Base-by-base conservation (phyloP, 2,329 filamentous ascomycete genomes). In the Ophiostoma sp. region DNA sequence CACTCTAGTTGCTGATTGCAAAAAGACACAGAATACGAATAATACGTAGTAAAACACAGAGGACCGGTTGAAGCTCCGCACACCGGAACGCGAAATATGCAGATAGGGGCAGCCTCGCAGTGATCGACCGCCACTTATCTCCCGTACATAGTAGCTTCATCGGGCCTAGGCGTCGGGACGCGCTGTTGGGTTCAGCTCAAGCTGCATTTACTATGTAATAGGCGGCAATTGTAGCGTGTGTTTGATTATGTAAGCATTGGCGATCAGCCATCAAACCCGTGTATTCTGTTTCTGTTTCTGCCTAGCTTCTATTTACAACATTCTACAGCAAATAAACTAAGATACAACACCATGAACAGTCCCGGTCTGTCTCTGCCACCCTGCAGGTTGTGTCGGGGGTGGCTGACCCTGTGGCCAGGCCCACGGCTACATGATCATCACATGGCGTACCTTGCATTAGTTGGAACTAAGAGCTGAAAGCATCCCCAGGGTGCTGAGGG, bases 71-170 rank as follows among this genome's bases (percentile, higher is more conserved):
- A 13, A 57, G 52, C 52, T 57, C 52, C n/a, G 44, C 44, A 48
- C 44, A 48, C 11, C 44, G 60, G 60, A 17, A 15, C 17, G 13
- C 27, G 27, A 31, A 31, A 31, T 31, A 31, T 31, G 27, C 27
- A 36, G n/a, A 39, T 39, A 39, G 62, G 62, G 35, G 62, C 35
- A 65, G 35, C 62, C 35, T 44, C 39, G 60, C 31, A 60, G 39
- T 48, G 72, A 73, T 73, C 69, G 68, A 62, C 72, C 66, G 64
- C 67, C 67, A 67, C 66, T 60, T 66, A 69, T 71, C 64, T 27
- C 67, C 68, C 72, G 72, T n/a, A n/a, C n/a, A n/a, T n/a, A n/a
- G n/a, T 73, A 69, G 68, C 72, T 71, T 36, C 13, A 68, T 72
- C 68, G 66, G 71, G 72, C 23, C 23, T 72, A 73, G 72, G 57